These are phyloP conservation scores for Plicaturopsis crispa DNA, from an alignment of 768 basidiomycete genomes.

Conservation along the genomic window DNA sequence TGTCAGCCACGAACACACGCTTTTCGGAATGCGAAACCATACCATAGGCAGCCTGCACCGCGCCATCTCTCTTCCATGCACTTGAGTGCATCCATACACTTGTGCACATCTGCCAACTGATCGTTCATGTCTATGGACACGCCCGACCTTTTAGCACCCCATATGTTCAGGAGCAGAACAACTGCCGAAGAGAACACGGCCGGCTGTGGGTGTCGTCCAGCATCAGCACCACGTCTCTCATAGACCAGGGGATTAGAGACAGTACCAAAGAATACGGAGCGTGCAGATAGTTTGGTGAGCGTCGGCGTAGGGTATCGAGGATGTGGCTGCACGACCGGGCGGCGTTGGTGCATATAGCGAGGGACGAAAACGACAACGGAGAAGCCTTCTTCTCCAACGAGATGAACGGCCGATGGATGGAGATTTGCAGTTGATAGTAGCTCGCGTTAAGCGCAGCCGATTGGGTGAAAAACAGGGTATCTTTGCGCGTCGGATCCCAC, in stretches of 20 bases:
- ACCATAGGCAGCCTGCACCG: slow-evolving; percentile 9
- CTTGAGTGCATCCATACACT: slow-evolving; percentile 26
- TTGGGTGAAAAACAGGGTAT: slow-evolving; percentile 40
- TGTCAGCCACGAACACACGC: no score
- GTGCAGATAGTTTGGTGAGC: slow-evolving; percentile 14
- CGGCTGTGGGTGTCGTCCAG: no score
- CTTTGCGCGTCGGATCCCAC: slow-evolving; percentile 26
- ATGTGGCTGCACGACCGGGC: slow-evolving; percentile 71
- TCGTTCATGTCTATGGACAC: slow-evolving; percentile 18
- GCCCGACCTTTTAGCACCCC: slow-evolving; percentile 25
- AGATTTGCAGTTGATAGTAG: slow-evolving; percentile 58
- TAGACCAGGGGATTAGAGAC: slow-evolving; percentile 9
- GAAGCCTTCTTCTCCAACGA: slow-evolving; percentile 50
- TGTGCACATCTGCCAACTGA: slow-evolving; percentile 31
- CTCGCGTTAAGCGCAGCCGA: slow-evolving; percentile 44
- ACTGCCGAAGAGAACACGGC: slow-evolving; percentile 33
- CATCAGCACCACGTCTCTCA: no score
- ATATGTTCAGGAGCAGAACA: slow-evolving; percentile 36
- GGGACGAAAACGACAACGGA: slow-evolving; percentile 40
- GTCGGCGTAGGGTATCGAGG: slow-evolving; percentile 39
- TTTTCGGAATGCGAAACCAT: no score
- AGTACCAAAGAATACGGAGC: slow-evolving; percentile 3
- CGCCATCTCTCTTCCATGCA: slow-evolving; percentile 12
- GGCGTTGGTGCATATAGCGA: slow-evolving; percentile 84
- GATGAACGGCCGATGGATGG: slow-evolving; percentile 76